Evolutionary conservation across 164 flowering plant species (phyloP), one percentile per base, ranked within the genome.

Genomic region (Buxus sempervirens): DNA sequence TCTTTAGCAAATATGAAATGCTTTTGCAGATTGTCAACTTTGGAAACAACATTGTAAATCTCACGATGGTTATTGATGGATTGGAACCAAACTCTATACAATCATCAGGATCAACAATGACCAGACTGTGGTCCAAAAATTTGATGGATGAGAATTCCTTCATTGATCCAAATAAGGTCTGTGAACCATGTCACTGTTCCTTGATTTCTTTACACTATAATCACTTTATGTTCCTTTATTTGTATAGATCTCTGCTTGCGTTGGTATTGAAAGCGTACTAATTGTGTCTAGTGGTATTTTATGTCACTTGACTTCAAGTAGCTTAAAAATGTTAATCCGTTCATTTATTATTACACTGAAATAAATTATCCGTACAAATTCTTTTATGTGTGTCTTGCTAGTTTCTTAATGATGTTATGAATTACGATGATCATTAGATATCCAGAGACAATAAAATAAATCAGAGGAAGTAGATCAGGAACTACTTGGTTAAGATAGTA

Each of bases 141-240:
- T 55, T 82, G 72, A 86, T 77, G 96, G 97, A 87, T 74, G 99
- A 90, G 79, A 92, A 95, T 64, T 88, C 97, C 57, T 88, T 93
- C 74, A 22, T 62, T 28, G 66, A 78, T 15, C 97, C 92, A 67
- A 74, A 63, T 0, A 91, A 89, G 96, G 97, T 89, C 79, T 19
- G n/a, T 6, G 15, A 58, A 22, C 49, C 13, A 9, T 36, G 15
- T 26, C 19, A 21, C 10, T 64, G 24, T 42, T 48, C 3, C 32
- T 18, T 54, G 49, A 48, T 10, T 25, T 60, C 15, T 68, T 19
- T 15, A 18, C 51, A 25, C 9, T 7, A 36, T 10, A 10, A 10
- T 45, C 5, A 1, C 5, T 45, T 5, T 45, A 10, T 45, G 16
- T 45, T 45, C 51, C 51, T 45, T 45, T 45, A 45, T 45, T 45